phyloP scores from a whole-genome alignment of 208 protist species.

The Trypanosoma cruzi region DNA sequence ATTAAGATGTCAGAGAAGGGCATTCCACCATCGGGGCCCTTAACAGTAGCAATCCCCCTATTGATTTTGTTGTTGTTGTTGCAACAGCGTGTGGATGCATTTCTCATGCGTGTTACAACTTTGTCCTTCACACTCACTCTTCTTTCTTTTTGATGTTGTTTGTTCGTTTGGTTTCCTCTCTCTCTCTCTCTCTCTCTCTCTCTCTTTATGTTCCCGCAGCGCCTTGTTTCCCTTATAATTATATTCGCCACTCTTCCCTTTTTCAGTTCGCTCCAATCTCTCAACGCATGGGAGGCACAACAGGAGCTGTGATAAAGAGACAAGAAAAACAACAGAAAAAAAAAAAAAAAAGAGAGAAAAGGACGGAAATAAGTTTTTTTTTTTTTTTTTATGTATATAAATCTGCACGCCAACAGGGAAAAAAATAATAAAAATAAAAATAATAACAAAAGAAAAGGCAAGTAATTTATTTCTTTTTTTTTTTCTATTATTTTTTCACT shows the following conservation, averaged over 20 bases:
- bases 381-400: no score
- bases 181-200: background rate
- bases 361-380: no score
- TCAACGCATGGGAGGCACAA: background rate
- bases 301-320: background rate
- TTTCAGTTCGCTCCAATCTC: no score
- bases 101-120: slow-evolving; percentile 17
- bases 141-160: no score
- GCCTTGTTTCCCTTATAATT: background rate
- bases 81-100: background rate
- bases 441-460: no score
- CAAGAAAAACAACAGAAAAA: background rate
- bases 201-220: no score
- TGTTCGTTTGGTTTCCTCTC: no score
- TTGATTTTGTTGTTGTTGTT: background rate
- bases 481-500: no score
- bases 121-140: background rate
- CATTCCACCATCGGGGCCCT: background rate
- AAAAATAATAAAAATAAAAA: no score
- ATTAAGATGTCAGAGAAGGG: background rate
- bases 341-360: background rate
- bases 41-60: background rate
- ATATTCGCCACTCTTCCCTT: background rate
- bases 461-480: no score
- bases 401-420: no score